These are phyloP conservation scores for Xylaria flabelliformis DNA, from an alignment of 495 filamentous ascomycete species.

Conservation along the genomic window DNA sequence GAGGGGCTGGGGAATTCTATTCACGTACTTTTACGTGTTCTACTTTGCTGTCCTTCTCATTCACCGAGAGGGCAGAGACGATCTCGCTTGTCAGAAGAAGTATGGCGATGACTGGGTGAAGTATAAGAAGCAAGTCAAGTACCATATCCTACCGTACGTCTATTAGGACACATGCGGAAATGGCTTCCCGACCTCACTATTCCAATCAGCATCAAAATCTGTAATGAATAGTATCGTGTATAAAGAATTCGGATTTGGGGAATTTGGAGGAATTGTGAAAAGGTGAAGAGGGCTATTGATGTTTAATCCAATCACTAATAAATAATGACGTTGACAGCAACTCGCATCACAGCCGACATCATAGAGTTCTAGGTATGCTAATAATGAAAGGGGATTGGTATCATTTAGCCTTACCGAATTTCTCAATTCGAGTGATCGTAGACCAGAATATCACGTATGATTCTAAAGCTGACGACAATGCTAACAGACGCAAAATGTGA, in stretches of 20 bases:
- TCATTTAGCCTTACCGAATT: neutral
- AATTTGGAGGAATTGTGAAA: neutral
- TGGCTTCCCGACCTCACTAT: neutral
- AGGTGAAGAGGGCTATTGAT: neutral
- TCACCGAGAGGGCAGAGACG: constrained; percentile 90
- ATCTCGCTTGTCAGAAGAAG: constrained; percentile 89
- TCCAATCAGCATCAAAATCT: neutral
- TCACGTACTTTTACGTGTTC: constrained; percentile 94
- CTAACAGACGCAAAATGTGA: neutral
- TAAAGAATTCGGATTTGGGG: neutral
- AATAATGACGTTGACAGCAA: neutral
- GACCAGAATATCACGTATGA: neutral
- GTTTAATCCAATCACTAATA: constrained; percentile 1
- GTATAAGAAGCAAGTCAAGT: constrained; percentile 84
- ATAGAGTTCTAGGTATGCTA: neutral
- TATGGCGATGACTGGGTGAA: constrained; percentile 94
- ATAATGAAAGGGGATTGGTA: neutral
- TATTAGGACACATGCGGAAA: constrained; percentile 62
- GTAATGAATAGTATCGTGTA: neutral
- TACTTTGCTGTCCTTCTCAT: constrained; percentile 92
- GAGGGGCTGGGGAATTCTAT: constrained; percentile 79
- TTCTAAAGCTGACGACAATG: neutral
- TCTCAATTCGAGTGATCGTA: neutral
- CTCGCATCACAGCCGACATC: neutral
- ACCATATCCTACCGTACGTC: constrained; percentile 86